Evolutionary conservation across 257 asterid genomes (phyloP).

Genomic region (Solanum chmielewskii): DNA sequence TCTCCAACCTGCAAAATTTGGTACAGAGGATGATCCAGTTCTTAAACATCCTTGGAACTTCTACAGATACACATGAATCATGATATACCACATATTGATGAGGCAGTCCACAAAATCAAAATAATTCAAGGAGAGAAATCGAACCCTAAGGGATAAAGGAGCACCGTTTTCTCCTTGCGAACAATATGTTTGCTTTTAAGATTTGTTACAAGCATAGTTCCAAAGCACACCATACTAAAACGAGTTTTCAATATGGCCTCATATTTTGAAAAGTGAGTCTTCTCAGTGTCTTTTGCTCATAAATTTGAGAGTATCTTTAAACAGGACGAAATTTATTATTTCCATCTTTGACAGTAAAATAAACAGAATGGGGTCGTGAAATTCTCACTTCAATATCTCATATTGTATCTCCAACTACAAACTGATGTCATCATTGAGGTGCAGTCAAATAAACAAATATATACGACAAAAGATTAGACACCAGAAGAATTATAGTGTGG

Average conservation of each 20-base stretch:
- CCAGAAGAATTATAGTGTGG: background rate
- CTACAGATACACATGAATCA: background rate
- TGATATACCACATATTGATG: background rate
- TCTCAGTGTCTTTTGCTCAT: background rate
- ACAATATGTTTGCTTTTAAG: background rate
- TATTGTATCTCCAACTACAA: background rate
- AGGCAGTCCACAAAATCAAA: background rate
- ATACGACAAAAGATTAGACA: background rate
- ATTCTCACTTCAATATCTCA: background rate
- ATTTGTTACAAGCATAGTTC: background rate
- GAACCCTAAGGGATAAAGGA: background rate
- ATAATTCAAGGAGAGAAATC: background rate
- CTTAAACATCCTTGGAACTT: background rate
- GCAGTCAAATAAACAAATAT: background rate
- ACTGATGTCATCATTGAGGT: background rate
- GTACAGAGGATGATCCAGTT: background rate
- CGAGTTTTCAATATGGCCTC: background rate
- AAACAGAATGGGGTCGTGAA: background rate
- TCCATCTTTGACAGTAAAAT: background rate
- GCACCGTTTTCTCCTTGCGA: background rate
- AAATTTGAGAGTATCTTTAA: background rate
- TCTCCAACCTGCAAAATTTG: conserved; percentile 71
- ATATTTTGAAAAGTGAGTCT: background rate
- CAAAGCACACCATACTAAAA: background rate
- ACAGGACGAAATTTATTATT: background rate